These are phyloP conservation scores for Melastoma candidum DNA, from an alignment of 441 rosid species.

Conservation along the genomic window DNA sequence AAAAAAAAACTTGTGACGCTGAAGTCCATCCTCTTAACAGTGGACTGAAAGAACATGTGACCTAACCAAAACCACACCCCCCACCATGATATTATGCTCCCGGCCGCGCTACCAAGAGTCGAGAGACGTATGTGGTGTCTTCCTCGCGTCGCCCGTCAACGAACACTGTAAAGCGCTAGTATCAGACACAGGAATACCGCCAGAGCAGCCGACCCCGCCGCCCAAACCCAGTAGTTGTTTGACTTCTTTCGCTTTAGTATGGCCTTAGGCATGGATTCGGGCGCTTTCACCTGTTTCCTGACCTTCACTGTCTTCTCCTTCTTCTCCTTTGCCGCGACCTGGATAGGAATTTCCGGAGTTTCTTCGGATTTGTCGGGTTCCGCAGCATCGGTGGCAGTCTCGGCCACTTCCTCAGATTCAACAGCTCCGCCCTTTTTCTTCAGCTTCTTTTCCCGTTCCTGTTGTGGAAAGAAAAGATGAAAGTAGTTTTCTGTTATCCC, in stretches of 20 bases:
- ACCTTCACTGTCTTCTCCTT: conserved; percentile 17
- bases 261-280: conserved; percentile 52
- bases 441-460: conserved; percentile 80
- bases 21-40: too few relatives aligned
- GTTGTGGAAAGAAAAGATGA: conserved; percentile 18
- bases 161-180: neutral
- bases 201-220: conserved; percentile 34
- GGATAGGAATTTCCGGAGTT: conserved; percentile 26
- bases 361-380: conserved; percentile 43
- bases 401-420: conserved; percentile 26
- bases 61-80: too few relatives aligned
- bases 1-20: too few relatives aligned
- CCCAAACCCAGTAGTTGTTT: conserved; percentile 61
- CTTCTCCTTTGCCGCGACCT: conserved; percentile 34
- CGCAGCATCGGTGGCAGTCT: conserved; percentile 1
- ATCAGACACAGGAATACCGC: conserved; percentile 23
- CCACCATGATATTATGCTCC: too few relatives aligned
- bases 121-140: too few relatives aligned
- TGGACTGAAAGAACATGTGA: too few relatives aligned
- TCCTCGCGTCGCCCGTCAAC: neutral
- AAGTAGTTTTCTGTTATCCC: neutral
- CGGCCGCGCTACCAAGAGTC: too few relatives aligned
- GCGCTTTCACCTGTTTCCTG: conserved; percentile 40
- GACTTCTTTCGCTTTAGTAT: conserved; percentile 63
- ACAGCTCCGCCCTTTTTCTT: conserved; percentile 57